Percentiles rank a stretch among this genome's conserved stretches.
These are phyloP conservation scores for Schizosaccharomyces octosporus DNA, from an alignment of 805 yeast genomes.

Conservation along the genomic window DNA sequence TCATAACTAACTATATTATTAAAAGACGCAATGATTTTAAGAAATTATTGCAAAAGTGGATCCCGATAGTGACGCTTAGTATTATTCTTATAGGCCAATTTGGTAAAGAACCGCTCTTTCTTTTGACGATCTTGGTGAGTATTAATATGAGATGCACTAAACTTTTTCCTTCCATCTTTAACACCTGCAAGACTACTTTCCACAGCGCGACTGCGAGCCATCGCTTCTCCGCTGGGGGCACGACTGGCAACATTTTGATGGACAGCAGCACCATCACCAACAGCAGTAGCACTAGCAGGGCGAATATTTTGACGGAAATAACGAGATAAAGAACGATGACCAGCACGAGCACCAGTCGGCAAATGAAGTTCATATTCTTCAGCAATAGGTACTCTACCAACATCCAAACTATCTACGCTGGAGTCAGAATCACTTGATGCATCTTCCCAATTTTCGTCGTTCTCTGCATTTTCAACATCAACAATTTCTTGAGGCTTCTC, in stretches of 20 bases:
- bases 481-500: conserved; percentile 14
- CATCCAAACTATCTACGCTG: conserved; percentile 5
- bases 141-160: neutral
- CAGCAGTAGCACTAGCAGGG: conserved; percentile 7
- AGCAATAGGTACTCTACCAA: conserved; percentile 14
- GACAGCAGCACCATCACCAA: conserved; percentile 10
- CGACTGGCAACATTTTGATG: conserved; percentile 3
- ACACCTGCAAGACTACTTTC: neutral
- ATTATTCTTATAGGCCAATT: conserved; percentile 37
- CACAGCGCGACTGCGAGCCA: conserved; percentile 13
- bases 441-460: conserved; percentile 8
- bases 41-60: conserved; percentile 25
- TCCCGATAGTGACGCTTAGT: conserved; percentile 71
- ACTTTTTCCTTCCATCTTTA: neutral
- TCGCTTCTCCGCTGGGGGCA: conserved; percentile 2
- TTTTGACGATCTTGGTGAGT: conserved; percentile 27
- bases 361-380: conserved; percentile 43
- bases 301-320: conserved; percentile 42
- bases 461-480: conserved; percentile 9
- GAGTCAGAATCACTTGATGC: conserved; percentile 9
- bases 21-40: neutral
- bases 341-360: conserved; percentile 49
- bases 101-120: conserved; percentile 22
- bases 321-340: conserved; percentile 55
- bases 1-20: neutral